Percentiles rank a stretch among this genome's conserved stretches.
phyloP scores from a whole-genome alignment of 306 rosid species.

The Sicyos edulis region DNA sequence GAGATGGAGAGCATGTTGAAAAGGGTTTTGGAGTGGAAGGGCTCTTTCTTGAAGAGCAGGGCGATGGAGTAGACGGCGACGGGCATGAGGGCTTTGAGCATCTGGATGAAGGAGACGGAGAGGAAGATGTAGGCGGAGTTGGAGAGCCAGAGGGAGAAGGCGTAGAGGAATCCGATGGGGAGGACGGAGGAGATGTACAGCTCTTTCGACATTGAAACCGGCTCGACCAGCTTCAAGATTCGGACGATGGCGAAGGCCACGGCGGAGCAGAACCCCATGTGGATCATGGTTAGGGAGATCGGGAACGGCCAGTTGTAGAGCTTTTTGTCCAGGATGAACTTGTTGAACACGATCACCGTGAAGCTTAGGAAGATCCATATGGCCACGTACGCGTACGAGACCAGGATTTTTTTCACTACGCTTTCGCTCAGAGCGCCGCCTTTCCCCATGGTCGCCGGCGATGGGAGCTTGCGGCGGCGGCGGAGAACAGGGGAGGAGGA shows the following conservation, averaged over 20 bases:
- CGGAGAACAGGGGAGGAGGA: conserved; percentile 17
- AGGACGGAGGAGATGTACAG: conserved; percentile 56
- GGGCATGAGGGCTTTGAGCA: conserved; percentile 77
- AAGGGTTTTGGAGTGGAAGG: conserved; percentile 45
- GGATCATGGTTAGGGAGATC: conserved; percentile 66
- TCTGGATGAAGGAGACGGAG: conserved; percentile 61
- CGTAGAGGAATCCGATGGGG: conserved; percentile 46
- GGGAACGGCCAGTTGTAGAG: conserved; percentile 70
- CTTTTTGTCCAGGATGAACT: conserved; percentile 67
- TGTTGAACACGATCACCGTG: conserved; percentile 71
- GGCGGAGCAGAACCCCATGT: conserved; percentile 60
- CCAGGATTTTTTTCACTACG: conserved; percentile 47
- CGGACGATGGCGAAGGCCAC: conserved; percentile 48
- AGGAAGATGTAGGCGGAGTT: conserved; percentile 70
- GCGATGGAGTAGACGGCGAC: conserved; percentile 71
- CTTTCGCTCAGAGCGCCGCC: conserved; percentile 61
- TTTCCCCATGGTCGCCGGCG: conserved; percentile 43
- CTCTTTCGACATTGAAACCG: conserved; percentile 46
- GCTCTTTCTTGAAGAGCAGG: conserved; percentile 37
- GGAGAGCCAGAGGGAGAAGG: conserved; percentile 67
- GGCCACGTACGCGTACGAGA: conserved; percentile 57
- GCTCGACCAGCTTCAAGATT: conserved; percentile 47
- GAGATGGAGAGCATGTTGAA: conserved; percentile 66
- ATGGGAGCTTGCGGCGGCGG: conserved; percentile 8
- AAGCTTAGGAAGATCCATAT: conserved; percentile 68